Percentiles rank a stretch among this genome's conserved stretches.
Evolutionary conservation across 805 yeast species (phyloP).

Genomic region (Saturnispora hagleri): DNA sequence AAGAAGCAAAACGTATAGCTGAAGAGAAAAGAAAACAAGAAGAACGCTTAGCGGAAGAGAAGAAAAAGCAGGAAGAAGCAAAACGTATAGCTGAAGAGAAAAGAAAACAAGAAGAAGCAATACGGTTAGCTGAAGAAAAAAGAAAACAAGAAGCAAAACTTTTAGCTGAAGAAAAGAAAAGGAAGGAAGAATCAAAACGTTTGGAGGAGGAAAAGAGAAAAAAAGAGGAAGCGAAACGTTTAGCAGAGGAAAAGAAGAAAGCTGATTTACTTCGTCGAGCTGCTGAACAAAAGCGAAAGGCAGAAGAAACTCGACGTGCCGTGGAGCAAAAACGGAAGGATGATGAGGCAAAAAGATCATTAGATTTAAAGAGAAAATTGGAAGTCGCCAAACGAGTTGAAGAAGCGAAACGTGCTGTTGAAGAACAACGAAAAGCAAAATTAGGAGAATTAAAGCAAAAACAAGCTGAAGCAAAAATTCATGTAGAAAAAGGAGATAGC

Average conservation of each 20-base stretch:
- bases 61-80: neutral
- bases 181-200: neutral
- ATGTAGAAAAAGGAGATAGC: neutral
- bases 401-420: neutral
- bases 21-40: neutral
- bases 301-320: neutral
- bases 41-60: neutral
- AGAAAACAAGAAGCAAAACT: neutral
- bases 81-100: neutral
- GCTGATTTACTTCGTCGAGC: neutral
- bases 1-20: neutral
- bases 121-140: neutral
- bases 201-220: neutral
- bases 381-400: neutral
- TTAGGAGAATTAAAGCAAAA: neutral
- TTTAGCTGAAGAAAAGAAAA: neutral
- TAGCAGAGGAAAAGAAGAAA: neutral
- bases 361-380: neutral
- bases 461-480: neutral
- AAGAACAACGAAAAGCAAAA: neutral
- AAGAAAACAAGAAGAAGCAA: neutral
- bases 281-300: neutral
- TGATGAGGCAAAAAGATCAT: neutral
- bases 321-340: neutral
- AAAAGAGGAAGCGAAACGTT: neutral